phyloP scores from a whole-genome alignment of 2,329 filamentous ascomycete species.

The Diaporthe destruens region DNA sequence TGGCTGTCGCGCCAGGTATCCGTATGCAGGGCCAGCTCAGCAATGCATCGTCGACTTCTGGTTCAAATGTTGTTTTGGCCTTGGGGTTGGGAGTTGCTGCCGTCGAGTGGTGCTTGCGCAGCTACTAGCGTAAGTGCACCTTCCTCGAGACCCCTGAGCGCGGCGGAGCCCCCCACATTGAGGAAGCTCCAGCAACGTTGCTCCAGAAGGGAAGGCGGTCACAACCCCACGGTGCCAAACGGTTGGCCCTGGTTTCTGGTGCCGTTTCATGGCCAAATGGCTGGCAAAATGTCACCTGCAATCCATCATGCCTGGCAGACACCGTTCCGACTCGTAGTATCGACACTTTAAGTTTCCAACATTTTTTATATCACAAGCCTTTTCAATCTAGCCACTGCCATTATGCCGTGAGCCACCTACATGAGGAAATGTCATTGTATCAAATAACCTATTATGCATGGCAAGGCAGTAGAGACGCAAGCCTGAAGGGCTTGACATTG shows the following conservation, averaged over 20 bases:
- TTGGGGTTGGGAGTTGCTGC: not conserved
- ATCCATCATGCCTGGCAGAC: no score
- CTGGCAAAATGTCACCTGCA: not conserved
- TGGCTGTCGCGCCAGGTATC: constrained; percentile 37
- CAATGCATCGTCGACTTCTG: constrained; percentile 23
- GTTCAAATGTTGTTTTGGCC: not conserved
- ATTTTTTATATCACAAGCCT: no score
- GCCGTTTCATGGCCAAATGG: not conserved
- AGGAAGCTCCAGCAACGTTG: not conserved
- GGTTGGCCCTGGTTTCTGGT: not conserved
- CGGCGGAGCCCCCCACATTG: not conserved
- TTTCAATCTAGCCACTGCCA: no score
- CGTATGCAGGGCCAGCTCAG: constrained; percentile 40
- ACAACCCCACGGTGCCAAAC: not conserved
- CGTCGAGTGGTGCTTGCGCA: not conserved
- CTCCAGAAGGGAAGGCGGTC: constrained; percentile 13
- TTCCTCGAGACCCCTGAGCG: constrained; percentile 7
- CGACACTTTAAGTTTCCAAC: no score
- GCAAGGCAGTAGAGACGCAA: no score
- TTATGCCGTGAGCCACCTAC: no score
- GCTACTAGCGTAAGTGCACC: no score
- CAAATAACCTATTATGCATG: no score
- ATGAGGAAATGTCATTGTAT: no score
- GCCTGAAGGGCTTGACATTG: no score
- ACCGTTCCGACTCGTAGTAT: no score